These are phyloP conservation scores for Musa schizocarpa DNA, from an alignment of 176 grass and related monocot species.

Conservation along the genomic window DNA sequence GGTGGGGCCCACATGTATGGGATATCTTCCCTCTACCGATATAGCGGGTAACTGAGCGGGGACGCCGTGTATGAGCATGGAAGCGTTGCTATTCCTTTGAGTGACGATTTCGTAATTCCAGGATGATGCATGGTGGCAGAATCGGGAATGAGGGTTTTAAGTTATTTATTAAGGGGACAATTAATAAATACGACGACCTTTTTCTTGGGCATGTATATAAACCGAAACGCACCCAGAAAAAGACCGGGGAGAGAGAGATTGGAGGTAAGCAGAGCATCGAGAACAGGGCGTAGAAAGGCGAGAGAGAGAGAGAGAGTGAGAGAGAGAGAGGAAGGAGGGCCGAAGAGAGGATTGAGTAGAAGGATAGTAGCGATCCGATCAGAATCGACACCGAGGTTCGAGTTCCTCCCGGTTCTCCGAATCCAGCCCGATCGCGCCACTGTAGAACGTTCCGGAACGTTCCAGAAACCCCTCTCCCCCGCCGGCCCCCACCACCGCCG, in stretches of 20 bases:
- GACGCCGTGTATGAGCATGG: too few relatives aligned
- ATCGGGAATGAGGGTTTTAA: too few relatives aligned
- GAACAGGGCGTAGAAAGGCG: too few relatives aligned
- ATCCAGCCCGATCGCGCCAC: neutral
- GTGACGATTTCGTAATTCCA: too few relatives aligned
- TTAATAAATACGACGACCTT: conserved; percentile 7
- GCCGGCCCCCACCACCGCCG: neutral
- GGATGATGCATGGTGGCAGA: too few relatives aligned
- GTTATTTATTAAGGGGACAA: neutral
- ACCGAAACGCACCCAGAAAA: neutral
- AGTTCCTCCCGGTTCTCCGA: neutral
- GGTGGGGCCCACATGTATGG: too few relatives aligned
- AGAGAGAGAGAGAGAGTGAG: neutral
- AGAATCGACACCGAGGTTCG: neutral
- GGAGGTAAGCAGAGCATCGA: neutral
- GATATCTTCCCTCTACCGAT: too few relatives aligned
- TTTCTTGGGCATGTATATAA: conserved; percentile 16
- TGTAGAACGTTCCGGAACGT: neutral
- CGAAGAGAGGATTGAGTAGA: neutral
- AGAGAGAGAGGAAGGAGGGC: too few relatives aligned
- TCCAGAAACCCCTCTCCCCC: neutral
- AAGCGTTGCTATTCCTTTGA: too few relatives aligned
- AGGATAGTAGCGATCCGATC: neutral
- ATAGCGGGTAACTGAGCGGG: too few relatives aligned
- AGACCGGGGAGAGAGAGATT: neutral